Conservation (phyloP, 805 yeast species). For the Schizosaccharomyces octosporus region DNA sequence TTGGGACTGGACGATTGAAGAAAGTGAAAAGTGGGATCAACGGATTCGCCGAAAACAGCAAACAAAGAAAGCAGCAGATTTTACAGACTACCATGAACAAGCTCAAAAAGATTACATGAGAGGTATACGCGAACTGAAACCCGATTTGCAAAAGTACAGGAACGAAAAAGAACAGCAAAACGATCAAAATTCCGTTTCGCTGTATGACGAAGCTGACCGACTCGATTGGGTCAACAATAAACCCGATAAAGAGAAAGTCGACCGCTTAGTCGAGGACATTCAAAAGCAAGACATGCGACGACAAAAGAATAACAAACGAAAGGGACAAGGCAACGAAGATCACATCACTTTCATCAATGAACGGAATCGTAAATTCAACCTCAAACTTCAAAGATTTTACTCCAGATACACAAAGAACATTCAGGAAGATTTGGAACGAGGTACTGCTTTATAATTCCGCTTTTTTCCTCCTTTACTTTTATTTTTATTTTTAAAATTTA, state of each 20-base stretch:
- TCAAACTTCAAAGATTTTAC: slow-evolving; percentile 36
- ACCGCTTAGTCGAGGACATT: slow-evolving; percentile 12
- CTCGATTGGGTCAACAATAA: slow-evolving; percentile 12
- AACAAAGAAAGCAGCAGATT: slow-evolving; percentile 17
- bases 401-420: slow-evolving; percentile 18
- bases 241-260: slow-evolving; percentile 18
- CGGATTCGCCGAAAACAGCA: slow-evolving; percentile 14
- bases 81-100: slow-evolving; percentile 25
- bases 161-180: slow-evolving; percentile 14
- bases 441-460: slow-evolving; percentile 13
- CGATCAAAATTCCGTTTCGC: slow-evolving; percentile 9
- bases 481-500: not conserved
- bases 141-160: slow-evolving; percentile 21
- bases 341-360: slow-evolving; percentile 30
- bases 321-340: slow-evolving; percentile 14
- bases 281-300: slow-evolving; percentile 14
- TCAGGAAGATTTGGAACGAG: slow-evolving; percentile 16
- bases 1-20: slow-evolving; percentile 37
- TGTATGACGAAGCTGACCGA: slow-evolving; percentile 9
- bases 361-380: slow-evolving; percentile 49
- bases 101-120: slow-evolving; percentile 40
- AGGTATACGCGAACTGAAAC: slow-evolving; percentile 19
- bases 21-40: slow-evolving; percentile 37
- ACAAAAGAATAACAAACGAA: slow-evolving; percentile 16
- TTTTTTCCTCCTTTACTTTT: not conserved